Base-by-base conservation (phyloP, 1,139 yeast genomes). In the Pichia sp. region DNA sequence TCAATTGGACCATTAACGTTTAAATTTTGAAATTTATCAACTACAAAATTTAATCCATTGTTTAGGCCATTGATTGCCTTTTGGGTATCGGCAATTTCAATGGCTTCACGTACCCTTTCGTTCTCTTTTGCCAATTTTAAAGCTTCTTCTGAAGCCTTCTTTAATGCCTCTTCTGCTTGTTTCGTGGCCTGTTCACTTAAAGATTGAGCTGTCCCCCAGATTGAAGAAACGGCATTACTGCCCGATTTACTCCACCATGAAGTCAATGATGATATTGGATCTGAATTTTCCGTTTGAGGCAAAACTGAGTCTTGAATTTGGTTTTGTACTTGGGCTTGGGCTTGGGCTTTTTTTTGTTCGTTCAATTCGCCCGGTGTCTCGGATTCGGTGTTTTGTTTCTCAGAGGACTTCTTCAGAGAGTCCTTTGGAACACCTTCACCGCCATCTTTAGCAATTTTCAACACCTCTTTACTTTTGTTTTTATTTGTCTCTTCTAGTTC, bases 221-320 rank as follows among this genome's bases (percentile, higher is more conserved):
- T 55, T 5, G 78, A 76, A 3, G 83, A 76, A 4, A 87, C 87
- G 36, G 85, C 62, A 9, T 77, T 76, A 5, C 81, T 75, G 0
- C 95, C 96, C 44, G 80, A 81, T 4, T 69, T 70, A 4, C 77
- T 76, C 86, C 88, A 86, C 96, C 97, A 90, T 44, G 73, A 78
- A 5, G 94, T 71, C 45, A 86, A 65, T 1, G 88, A 73, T 0
- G 82, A 72, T 36, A 85, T 72, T 16, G 95, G 88, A 58, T 83
- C 92, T 31, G 33, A 16, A 16, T 16, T 16, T 16, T 16, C 23
- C 23, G 23, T 16, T 16, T 16, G 23, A 16, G 23, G 23, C 23
- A 16, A 16, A 16, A 16, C 23, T 16, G 23, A 16, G 23, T 16
- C 23, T 16, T 16, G 23, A 16, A 16, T 16, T 16, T 16, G 23